phyloP scores from a whole-genome alignment of 1,139 yeast species.

The Keqinozyma sinolaborantium region DNA sequence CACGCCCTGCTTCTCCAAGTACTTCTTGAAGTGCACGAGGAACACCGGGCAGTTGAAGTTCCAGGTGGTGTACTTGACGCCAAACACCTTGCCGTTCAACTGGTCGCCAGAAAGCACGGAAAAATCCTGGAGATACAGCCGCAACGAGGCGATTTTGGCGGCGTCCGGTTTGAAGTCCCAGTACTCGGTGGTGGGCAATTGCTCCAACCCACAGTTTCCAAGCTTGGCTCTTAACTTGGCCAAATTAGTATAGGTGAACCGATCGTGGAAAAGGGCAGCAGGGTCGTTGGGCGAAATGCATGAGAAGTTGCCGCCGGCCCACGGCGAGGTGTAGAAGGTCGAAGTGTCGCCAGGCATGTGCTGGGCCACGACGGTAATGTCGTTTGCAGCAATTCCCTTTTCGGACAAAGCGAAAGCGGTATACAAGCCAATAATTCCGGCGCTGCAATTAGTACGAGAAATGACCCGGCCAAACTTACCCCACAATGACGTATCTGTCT shows the following conservation, averaged over 20 bases:
- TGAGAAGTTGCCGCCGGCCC: conserved; percentile 71
- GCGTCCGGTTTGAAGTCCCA: conserved; percentile 8
- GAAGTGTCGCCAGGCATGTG: conserved; percentile 71
- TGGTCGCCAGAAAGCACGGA: conserved; percentile 1
- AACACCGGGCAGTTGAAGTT: conserved; percentile 65
- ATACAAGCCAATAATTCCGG: conserved; percentile 70
- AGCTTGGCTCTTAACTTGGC: conserved; percentile 8
- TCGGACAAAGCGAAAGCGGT: conserved; percentile 53
- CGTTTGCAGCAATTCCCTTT: conserved; percentile 35
- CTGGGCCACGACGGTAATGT: conserved; percentile 57
- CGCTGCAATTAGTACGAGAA: conserved; percentile 33
- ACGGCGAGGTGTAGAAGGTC: conserved; percentile 67
- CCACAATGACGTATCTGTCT: conserved; percentile 22
- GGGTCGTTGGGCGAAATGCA: conserved; percentile 58
- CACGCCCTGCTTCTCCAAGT: conserved; percentile 47
- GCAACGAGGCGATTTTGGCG: conserved; percentile 1
- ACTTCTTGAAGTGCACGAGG: conserved; percentile 39
- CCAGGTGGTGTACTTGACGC: conserved; percentile 56
- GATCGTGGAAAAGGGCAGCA: conserved; percentile 9
- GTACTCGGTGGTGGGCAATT: conserved; percentile 8
- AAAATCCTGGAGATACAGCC: conserved; percentile 1
- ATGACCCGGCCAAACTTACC: conserved; percentile 35
- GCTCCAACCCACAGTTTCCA: conserved; percentile 13
- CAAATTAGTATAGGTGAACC: conserved; percentile 15
- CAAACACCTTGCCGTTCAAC: conserved; percentile 40